Base-by-base conservation (phyloP, 2,329 filamentous ascomycete species). In the Leptographium lundbergii region DNA sequence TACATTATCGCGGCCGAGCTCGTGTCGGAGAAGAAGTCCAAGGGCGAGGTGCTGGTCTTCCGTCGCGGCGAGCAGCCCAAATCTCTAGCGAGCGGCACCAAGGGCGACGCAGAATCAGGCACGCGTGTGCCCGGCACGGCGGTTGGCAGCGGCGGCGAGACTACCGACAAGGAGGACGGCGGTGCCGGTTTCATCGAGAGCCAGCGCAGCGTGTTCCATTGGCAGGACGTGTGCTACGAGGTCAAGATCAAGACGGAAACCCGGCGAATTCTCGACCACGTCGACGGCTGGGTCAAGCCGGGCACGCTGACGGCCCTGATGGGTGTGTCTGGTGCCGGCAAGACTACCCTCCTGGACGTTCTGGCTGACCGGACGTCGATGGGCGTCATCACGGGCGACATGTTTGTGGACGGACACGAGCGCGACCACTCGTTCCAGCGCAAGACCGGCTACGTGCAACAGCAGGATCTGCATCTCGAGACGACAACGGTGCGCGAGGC, bases 231-330 rank as follows among this genome's bases (percentile, higher is more conserved):
- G 3, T 91, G 86, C 73, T 96, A 81, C 66, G 78, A 84, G 60
- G 76, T 85, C 71, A 87, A 89, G 71, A 91, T 95, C 73, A 95
- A 95, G 76, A 77, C 77, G 11, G 84, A 92, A 66, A 74, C 78
- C 1, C 81, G 90, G n/a, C 83, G 86, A 54, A 88, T 96, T 67
- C 75, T 96, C 61, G 86, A 96, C 66, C 77, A 94, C 63, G 88
- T 96, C 19, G 88, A 95, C 68, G 91, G 91, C 36, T 96, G 89
- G 88, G 90, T 96, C 61, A 94, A 95, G 72, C 91, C 91, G 4
- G 91, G 91, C 62, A 95, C 89, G 22, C 72, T 95, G 58, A 96
- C 91, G 19, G 91, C 90, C 48, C 78, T 95, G 3, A 95, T 95
- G 90, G 88, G 90, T 73, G 89, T 91, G 7, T 91, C 87, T 36